Percentiles rank a stretch among this genome's conserved stretches.
Conservation (phyloP, 768 basidiomycete genomes). For the Suillus occidentalis region DNA sequence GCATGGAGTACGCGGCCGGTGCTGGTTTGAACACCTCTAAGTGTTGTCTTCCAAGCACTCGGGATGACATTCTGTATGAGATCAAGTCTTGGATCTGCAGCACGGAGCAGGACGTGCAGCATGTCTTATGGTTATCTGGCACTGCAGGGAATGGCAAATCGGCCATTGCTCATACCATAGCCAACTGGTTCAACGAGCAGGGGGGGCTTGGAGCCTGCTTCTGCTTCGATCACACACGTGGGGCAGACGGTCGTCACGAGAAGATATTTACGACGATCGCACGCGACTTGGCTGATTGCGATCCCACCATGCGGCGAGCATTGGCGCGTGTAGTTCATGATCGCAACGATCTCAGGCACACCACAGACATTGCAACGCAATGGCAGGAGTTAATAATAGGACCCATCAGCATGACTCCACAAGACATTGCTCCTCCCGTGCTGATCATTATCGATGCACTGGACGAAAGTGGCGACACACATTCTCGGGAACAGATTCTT, state of each 20-base stretch:
- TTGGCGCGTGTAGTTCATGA: background rate
- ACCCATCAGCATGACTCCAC: slow-evolving; percentile 2
- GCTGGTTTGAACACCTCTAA: slow-evolving; percentile 2
- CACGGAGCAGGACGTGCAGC: background rate
- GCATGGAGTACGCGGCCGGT: background rate
- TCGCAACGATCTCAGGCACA: background rate
- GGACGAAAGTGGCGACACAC: slow-evolving; percentile 16
- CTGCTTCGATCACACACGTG: slow-evolving; percentile 14
- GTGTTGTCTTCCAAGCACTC: slow-evolving; percentile 17
- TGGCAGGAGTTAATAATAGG: slow-evolving; percentile 20
- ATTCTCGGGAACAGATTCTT: slow-evolving; percentile 16
- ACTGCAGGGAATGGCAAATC: slow-evolving; percentile 4
- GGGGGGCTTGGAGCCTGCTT: slow-evolving; percentile 15
- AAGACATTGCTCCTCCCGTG: slow-evolving; percentile 16
- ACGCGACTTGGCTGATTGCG: background rate
- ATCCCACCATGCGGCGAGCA: slow-evolving; percentile 1
- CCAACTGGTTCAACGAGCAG: slow-evolving; percentile 10
- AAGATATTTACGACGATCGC: slow-evolving; percentile 7
- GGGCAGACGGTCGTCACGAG: background rate
- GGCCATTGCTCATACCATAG: slow-evolving; percentile 14
- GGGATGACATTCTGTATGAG: slow-evolving; percentile 9
- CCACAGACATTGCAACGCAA: slow-evolving; percentile 2
- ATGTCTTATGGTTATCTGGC: slow-evolving; percentile 16
- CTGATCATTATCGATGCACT: slow-evolving; percentile 26
- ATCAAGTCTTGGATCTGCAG: slow-evolving; percentile 18